Percentiles rank a stretch among this genome's conserved stretches.
These are phyloP conservation scores for Luffa acutangula DNA, from an alignment of 306 rosid genomes.

Conservation along the genomic window DNA sequence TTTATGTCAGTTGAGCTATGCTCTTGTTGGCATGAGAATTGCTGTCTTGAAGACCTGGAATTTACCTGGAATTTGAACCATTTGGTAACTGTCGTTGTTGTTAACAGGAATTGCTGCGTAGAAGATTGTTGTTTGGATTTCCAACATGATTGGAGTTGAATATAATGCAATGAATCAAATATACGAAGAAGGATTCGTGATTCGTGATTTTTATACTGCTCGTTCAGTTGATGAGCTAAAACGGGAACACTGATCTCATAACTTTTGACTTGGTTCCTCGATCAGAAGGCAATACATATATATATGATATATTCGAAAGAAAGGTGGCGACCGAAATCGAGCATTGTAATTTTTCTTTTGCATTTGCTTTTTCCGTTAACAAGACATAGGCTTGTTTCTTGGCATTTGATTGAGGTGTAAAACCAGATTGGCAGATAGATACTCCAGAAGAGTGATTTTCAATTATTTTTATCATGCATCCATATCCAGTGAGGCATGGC, in stretches of 20 bases:
- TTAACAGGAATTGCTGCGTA: slow-evolving; percentile 80
- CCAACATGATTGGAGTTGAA: slow-evolving; percentile 50
- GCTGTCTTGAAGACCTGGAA: background rate
- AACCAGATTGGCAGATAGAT: slow-evolving; percentile 63
- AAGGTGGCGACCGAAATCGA: slow-evolving; percentile 46
- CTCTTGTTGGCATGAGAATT: too few relatives aligned
- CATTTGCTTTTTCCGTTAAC: slow-evolving; percentile 13
- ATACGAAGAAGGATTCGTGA: slow-evolving; percentile 22
- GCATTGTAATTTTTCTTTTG: slow-evolving; percentile 42
- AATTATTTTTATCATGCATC: slow-evolving; percentile 50
- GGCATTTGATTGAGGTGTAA: slow-evolving; percentile 81
- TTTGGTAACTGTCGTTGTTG: slow-evolving; percentile 3
- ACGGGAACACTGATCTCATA: slow-evolving; percentile 48
- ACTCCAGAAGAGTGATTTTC: slow-evolving; percentile 52
- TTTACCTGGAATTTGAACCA: background rate
- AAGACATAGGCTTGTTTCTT: slow-evolving; percentile 45
- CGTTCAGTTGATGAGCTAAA: slow-evolving; percentile 42
- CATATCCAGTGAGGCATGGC: slow-evolving; percentile 23
- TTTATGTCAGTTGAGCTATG: too few relatives aligned
- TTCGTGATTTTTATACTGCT: slow-evolving; percentile 61
- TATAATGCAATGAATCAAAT: slow-evolving; percentile 29
- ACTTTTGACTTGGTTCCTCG: slow-evolving; percentile 65
- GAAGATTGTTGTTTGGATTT: slow-evolving; percentile 51
- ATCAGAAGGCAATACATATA: slow-evolving; percentile 41
- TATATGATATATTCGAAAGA: slow-evolving; percentile 51